Evolutionary conservation across 768 basidiomycete genomes (phyloP).

Genomic region (Termitomyces sp.): DNA sequence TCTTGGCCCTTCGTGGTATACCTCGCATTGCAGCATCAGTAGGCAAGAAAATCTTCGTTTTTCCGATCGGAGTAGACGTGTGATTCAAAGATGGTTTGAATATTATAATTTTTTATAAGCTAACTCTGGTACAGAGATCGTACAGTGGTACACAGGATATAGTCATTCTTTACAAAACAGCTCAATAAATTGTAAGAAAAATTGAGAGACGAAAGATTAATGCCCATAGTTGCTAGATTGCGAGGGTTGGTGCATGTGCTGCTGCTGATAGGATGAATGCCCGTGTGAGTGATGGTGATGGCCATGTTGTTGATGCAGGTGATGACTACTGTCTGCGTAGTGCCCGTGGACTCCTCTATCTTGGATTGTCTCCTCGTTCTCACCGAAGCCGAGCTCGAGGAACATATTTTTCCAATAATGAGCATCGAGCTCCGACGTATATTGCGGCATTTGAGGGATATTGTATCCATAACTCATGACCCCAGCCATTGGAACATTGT

Average conservation of each 20-base stretch:
- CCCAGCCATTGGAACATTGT: conserved; percentile 8
- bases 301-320: conserved; percentile 13
- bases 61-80: conserved; percentile 60
- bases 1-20: conserved; percentile 54
- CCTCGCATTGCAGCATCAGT: conserved; percentile 67
- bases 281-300: conserved; percentile 23
- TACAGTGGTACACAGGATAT: conserved; percentile 2
- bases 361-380: conserved; percentile 28
- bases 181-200: conserved; percentile 3
- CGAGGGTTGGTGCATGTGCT: conserved; percentile 22
- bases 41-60: conserved; percentile 52
- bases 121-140: conserved; percentile 1
- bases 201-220: conserved; percentile 14
- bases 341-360: conserved; percentile 18
- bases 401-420: conserved; percentile 76
- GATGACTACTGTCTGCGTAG: conserved; percentile 21
- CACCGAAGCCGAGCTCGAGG: conserved; percentile 66
- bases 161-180: background rate
- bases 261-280: conserved; percentile 24
- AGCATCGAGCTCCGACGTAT: conserved; percentile 56
- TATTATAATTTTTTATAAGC: conserved; percentile 1
- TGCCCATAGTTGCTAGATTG: conserved; percentile 25
- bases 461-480: conserved; percentile 26
- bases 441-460: conserved; percentile 32
- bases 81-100: conserved; percentile 11